These are phyloP conservation scores for Ganoderma lingzhi DNA, from an alignment of 1,284 basidiomycete species.

Conservation along the genomic window DNA sequence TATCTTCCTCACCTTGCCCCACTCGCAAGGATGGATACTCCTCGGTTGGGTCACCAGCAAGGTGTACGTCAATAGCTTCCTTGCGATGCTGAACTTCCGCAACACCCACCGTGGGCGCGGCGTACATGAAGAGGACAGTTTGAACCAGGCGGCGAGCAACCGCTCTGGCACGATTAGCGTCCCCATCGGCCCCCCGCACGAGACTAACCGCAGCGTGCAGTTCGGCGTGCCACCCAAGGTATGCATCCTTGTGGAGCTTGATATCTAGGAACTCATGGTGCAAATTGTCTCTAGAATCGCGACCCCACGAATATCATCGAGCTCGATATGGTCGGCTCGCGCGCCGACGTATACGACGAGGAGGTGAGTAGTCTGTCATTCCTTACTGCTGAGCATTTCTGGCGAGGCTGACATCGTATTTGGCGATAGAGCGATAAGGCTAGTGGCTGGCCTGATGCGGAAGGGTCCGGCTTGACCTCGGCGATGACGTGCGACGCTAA, in stretches of 20 bases:
- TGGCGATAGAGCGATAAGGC: constrained; percentile 12
- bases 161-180: constrained; percentile 23
- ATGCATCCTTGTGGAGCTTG: constrained; percentile 3
- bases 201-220: constrained; percentile 33
- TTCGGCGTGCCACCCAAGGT: constrained; percentile 36
- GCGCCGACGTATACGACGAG: constrained; percentile 12
- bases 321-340: constrained; percentile 28
- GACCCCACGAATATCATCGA: constrained; percentile 29
- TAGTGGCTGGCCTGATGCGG: neutral
- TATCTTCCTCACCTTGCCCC: constrained; percentile 42
- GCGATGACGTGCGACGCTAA: constrained; percentile 11
- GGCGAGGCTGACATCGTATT: neutral
- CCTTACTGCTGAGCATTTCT: neutral
- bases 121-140: constrained; percentile 46
- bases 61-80: constrained; percentile 38
- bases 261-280: neutral
- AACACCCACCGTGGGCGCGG: constrained; percentile 42
- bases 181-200: constrained; percentile 12
- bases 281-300: constrained; percentile 1
- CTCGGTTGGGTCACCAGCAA: constrained; percentile 48
- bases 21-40: constrained; percentile 45
- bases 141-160: constrained; percentile 34
- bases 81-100: constrained; percentile 46
- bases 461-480: constrained; percentile 4
- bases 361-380: constrained; percentile 12